phyloP scores from a whole-genome alignment of 148 eudicot genomes.

The Limonium bicolor region DNA sequence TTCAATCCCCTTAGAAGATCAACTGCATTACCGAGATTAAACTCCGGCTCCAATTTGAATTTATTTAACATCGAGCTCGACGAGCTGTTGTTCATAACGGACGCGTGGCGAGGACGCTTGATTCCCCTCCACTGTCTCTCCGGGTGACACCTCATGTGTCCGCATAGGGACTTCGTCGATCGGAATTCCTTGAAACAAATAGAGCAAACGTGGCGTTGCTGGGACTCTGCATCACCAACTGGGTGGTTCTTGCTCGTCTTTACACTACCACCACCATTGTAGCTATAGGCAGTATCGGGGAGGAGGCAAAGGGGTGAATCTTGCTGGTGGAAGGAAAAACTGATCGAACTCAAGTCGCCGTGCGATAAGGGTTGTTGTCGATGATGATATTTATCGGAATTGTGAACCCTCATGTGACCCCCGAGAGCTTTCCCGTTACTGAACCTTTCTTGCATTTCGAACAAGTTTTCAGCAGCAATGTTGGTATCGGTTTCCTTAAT shows the following conservation, averaged over 20 bases:
- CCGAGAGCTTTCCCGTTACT: background rate
- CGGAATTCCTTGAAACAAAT: slow-evolving; percentile 19
- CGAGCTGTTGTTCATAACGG: slow-evolving; percentile 9
- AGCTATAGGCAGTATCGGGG: background rate
- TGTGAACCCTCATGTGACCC: slow-evolving; percentile 1
- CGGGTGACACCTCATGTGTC: slow-evolving; percentile 67
- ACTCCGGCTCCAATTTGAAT: too few species aligned
- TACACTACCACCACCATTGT: background rate
- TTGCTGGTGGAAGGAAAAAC: too few species aligned
- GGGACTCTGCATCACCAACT: too few species aligned
- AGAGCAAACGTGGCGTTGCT: background rate
- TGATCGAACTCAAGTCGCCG: too few species aligned
- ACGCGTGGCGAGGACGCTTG: too few species aligned
- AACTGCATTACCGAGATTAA: background rate
- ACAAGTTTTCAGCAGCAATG: too few species aligned
- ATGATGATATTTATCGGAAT: too few species aligned
- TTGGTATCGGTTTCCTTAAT: too few species aligned
- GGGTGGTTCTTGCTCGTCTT: background rate
- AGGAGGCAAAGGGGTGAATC: too few species aligned
- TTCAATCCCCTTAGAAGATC: background rate
- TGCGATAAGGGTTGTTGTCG: too few species aligned
- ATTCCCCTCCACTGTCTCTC: slow-evolving; percentile 33
- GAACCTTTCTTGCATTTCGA: background rate
- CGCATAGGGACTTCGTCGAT: slow-evolving; percentile 29
- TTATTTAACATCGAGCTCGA: background rate